These are phyloP conservation scores for Phaeoacremonium minimum DNA, from an alignment of 2,329 filamentous ascomycete species.

Conservation along the genomic window DNA sequence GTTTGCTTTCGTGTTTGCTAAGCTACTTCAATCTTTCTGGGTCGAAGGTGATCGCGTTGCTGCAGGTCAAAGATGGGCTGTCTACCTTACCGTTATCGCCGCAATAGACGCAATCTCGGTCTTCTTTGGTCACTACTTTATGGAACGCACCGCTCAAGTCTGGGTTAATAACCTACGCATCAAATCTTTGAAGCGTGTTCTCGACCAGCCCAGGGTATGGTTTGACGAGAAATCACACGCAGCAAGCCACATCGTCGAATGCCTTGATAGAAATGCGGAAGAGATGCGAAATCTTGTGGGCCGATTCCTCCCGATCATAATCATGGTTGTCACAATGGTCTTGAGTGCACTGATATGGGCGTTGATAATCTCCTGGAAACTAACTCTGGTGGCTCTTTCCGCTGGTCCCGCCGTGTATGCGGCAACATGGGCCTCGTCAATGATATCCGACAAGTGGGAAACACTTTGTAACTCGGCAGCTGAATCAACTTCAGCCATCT, in stretches of 20 bases:
- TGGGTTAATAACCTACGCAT: constrained; percentile 74
- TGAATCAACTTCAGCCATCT: constrained; percentile 54
- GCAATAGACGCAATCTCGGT: constrained; percentile 60
- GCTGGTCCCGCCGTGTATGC: constrained; percentile 63
- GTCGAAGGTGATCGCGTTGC: constrained; percentile 40
- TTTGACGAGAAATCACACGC: constrained; percentile 68
- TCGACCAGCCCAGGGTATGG: constrained; percentile 75
- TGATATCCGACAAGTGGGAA: constrained; percentile 70
- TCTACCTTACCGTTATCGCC: constrained; percentile 66
- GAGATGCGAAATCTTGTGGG: constrained; percentile 82
- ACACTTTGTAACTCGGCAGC: constrained; percentile 58
- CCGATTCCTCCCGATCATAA: constrained; percentile 67
- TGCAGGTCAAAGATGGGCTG: constrained; percentile 60
- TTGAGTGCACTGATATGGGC: constrained; percentile 70
- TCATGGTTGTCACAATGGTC: constrained; percentile 66
- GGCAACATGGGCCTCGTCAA: constrained; percentile 62
- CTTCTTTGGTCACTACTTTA: constrained; percentile 64
- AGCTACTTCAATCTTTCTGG: constrained; percentile 69
- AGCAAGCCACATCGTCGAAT: constrained; percentile 60
- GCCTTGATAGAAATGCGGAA: constrained; percentile 76
- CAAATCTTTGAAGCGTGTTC: constrained; percentile 63
- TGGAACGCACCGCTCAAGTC: constrained; percentile 66
- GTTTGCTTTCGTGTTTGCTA: constrained; percentile 73
- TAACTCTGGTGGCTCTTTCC: constrained; percentile 72
- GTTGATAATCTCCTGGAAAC: constrained; percentile 68